These are phyloP conservation scores for Irpex rosettiformis DNA, from an alignment of 1,284 basidiomycete genomes.

Conservation along the genomic window DNA sequence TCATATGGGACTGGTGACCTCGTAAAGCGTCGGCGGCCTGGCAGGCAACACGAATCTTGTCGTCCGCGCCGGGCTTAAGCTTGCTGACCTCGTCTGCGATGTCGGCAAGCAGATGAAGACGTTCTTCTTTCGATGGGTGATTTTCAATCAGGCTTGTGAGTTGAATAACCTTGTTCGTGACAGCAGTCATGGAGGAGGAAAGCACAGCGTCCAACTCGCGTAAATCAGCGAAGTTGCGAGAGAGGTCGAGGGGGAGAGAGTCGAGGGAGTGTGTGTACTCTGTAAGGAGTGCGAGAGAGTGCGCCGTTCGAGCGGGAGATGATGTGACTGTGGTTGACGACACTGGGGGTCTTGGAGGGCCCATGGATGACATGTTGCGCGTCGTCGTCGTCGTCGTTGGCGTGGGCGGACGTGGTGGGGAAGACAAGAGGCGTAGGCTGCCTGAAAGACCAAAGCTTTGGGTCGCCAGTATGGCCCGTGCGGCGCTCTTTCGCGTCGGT, in stretches of 20 bases:
- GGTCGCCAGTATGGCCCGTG: conserved; percentile 8
- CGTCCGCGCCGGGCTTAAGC: conserved; percentile 94
- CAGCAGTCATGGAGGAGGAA: conserved; percentile 77
- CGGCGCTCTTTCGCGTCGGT: neutral
- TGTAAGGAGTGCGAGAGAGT: conserved; percentile 65
- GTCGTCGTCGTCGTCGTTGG: neutral
- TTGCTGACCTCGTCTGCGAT: conserved; percentile 91
- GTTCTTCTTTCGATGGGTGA: conserved; percentile 66
- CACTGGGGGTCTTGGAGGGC: conserved; percentile 12
- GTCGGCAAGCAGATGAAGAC: conserved; percentile 85
- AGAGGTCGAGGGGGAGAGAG: conserved; percentile 91
- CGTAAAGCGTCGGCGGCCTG: conserved; percentile 90
- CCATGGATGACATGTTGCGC: conserved; percentile 14
- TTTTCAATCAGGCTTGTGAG: conserved; percentile 80
- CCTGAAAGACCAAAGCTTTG: neutral
- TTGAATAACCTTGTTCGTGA: conserved; percentile 73
- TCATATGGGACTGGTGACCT: conserved; percentile 69
- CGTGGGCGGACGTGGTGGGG: neutral
- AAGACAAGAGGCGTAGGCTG: neutral
- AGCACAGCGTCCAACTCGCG: conserved; percentile 98
- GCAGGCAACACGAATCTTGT: conserved; percentile 97
- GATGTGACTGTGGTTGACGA: conserved; percentile 11
- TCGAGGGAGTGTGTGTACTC: conserved; percentile 93
- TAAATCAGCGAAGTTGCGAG: conserved; percentile 91
- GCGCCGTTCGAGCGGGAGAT: conserved; percentile 38